phyloP scores from a whole-genome alignment of 1,284 basidiomycete genomes.

The Exobasidium cylindrosporum region DNA sequence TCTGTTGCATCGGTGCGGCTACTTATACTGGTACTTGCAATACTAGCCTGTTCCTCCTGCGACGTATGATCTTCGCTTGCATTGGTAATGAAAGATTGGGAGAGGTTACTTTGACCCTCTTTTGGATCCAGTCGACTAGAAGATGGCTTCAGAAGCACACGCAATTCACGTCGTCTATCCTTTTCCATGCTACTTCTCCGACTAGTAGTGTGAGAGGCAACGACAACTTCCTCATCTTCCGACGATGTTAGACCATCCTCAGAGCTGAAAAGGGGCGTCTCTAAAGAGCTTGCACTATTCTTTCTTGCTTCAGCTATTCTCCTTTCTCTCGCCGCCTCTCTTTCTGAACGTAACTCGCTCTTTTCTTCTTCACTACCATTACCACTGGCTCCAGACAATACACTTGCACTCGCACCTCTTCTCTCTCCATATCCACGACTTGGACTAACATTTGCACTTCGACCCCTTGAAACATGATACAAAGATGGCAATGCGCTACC shows the following conservation, averaged over 20 bases:
- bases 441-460: constrained; percentile 6
- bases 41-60: not conserved
- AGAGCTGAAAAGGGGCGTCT: constrained; percentile 9
- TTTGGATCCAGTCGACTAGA: not conserved
- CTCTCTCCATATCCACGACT: constrained; percentile 7
- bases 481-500: not conserved
- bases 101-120: not conserved
- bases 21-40: not conserved
- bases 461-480: not conserved
- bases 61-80: constrained; percentile 1
- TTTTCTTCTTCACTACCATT: constrained; percentile 1
- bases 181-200: constrained; percentile 1
- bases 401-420: constrained; percentile 15
- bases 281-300: constrained; percentile 1
- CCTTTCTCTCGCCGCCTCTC: not conserved
- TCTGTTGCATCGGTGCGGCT: not conserved
- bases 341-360: not conserved
- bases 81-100: not conserved
- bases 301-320: not conserved
- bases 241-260: constrained; percentile 11
- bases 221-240: not conserved
- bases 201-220: not conserved
- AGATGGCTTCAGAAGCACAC: constrained; percentile 8
- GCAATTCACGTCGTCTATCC: constrained; percentile 7
- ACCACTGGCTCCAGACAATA: constrained; percentile 1